Evolutionary conservation across 345 rosid species (phyloP), one percentile per base, ranked within the genome.

Genomic region (Microcos paniculata): DNA sequence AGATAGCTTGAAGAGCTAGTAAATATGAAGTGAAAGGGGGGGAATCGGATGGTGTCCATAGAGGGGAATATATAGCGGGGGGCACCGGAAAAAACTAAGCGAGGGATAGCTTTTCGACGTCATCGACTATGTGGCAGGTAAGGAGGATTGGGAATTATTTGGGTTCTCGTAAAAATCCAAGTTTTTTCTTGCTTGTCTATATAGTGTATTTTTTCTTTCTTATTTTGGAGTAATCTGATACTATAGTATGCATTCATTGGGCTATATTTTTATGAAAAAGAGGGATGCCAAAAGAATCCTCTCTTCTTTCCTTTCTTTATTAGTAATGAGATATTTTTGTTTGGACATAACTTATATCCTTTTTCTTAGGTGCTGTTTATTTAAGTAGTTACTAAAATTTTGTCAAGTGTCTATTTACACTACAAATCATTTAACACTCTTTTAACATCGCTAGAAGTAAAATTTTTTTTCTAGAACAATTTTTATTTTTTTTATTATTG

Each of bases 101-200:
- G 48, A 62, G 35, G 31, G 18, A 7, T 4, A 45, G 42, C 3
- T 33, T 33, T 81, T 63, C 6, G 76, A 53, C 23, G 7, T 55
- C 35, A 71, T 59, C 75, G 72, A 71, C 16, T 14, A 74, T 23
- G 24, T n/a, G 38, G 46, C 31, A 52, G 71, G 53, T 48, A 59
- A 40, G 28, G 66, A 38, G 30, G 45, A 52, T 24, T 13, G 13
- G 58, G 68, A 55, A 8, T 4, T n/a, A 3, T 21, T 56, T 35
- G 10, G 52, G 76, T 38, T 43, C 13, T 11, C 1, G 10, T 35
- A n/a, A 35, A 55, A 12, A 28, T 42, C 81, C n/a, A 78, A 15
- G 76, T 59, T 52, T 66, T n/a, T 77, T 70, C 76, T 74, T 81
- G 80, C 73, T 71, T 1, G 19, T 33, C 23, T 14, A 28, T 26